Evolutionary conservation across 257 asterid genomes (phyloP), one percentile per base, ranked within the genome.

Genomic region (Cruciata laevipes): DNA sequence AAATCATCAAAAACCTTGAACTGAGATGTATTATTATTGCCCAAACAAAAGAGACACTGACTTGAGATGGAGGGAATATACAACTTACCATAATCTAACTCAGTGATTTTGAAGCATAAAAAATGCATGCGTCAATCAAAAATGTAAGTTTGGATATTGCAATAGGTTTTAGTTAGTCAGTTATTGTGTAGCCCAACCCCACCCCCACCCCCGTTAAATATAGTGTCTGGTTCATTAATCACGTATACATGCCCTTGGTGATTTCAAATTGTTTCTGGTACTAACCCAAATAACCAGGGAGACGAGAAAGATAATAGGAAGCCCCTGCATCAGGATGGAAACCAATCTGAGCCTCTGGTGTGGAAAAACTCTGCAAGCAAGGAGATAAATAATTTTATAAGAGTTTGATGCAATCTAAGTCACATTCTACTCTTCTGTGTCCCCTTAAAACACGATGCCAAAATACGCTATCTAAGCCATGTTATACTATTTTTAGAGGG

Each of bases 301-400:
- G 96, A 49, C 93, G 97, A 76, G 99, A 89, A 74, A 94, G 97
- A 85, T 84, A 90, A 81, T 90, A 90, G 20, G 99, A 94, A 70
- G 96, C 93, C 68, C 99, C 99, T 71, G 92, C 87, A 90, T 90
- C 99, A 65, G 99, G 97, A 87, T 94, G 97, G 73, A 90, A 90
- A 72, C 97, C 99, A 67, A 94, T 74, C 72, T 94, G 96, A 76
- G 82, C 95, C 80, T 94, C 99, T 1, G 99, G 96, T 42, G 71
- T 21, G n/a, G 93, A 79, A 77, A 81, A 94, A 56, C 87, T 84
- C 99, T 94, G 87, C 66, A 78, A 71, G 49, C 66, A 47, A 47
- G 74, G 49, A 31, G 65, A 55, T 61, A 69, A 52, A 64, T 21
- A 30, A 27, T 31, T 24, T 37, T 40, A 63, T n/a, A n/a, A 20